Evolutionary conservation across 176 grass and related monocot genomes (phyloP).

Genomic region (Elaeis guineensis): DNA sequence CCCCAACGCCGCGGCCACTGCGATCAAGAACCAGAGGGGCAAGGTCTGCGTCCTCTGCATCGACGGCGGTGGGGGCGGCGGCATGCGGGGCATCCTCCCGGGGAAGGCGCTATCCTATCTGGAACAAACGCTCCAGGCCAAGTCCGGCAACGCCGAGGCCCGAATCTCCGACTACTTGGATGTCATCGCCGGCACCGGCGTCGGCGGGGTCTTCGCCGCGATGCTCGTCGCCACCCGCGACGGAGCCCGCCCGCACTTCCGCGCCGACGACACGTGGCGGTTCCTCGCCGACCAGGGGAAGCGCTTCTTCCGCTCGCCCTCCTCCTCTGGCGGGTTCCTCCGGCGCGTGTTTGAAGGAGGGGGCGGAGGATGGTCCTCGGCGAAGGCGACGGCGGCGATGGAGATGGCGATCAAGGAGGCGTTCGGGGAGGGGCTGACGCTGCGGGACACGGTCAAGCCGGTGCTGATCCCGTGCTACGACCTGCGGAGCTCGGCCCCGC

Average conservation of each 20-base stretch:
- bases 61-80: constrained; percentile 62
- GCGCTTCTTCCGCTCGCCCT: constrained; percentile 37
- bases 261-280: constrained; percentile 77
- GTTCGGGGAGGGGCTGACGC: not conserved
- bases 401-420: constrained; percentile 45
- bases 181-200: constrained; percentile 68
- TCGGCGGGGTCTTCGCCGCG: constrained; percentile 69
- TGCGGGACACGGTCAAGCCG: constrained; percentile 9
- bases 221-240: constrained; percentile 83
- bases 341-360: not conserved
- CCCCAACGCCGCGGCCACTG: not conserved
- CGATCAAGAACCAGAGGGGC: constrained; percentile 51
- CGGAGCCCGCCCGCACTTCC: constrained; percentile 51
- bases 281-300: constrained; percentile 63
- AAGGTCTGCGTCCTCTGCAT: constrained; percentile 85
- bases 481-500: not conserved
- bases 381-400: constrained; percentile 46
- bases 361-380: constrained; percentile 23
- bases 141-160: constrained; percentile 50
- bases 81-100: constrained; percentile 47
- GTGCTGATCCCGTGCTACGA: constrained; percentile 16
- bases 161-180: constrained; percentile 93
- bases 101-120: constrained; percentile 77
- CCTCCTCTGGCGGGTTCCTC: not conserved
- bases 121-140: constrained; percentile 58